Evolutionary conservation across 495 filamentous ascomycete species (phyloP), one percentile per base, ranked within the genome.

Genomic region (Astrocystis sublimbata): DNA sequence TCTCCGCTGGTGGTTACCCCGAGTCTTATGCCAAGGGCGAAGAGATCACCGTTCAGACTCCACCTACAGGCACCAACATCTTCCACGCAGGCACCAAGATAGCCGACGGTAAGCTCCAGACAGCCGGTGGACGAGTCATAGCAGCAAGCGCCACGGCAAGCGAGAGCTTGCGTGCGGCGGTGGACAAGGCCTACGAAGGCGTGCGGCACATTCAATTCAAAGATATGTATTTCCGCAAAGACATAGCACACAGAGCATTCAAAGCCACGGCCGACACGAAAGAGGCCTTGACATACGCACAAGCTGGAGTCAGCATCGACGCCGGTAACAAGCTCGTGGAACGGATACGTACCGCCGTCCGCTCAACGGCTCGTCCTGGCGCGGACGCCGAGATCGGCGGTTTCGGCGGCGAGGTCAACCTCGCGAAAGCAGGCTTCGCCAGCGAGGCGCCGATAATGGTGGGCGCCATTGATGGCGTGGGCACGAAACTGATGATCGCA

Each of bases 401-500:
- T 2, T 98, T 98, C 64, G 94, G 96, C 26, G 94, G 96, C 35
- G 84, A 90, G 65, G 88, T 98, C 62, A 89, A 96, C 69, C 84
- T 98, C 7, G 75, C 85, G 7, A 84, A 83, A 31, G 92, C 92
- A 33, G 87, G 90, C 46, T 96, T 91, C 75, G 76, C 81, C 5
- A 75, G 83, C 52, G 63, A 70, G 42, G 83, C 89, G 0, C 93
- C 94, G 2, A 88, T 90, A 28, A 76, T 97, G 42, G 89, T 98
- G 31, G 89, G 89, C 42, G 93, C 90, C 42, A 97, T 97, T 63
- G 96, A 98, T 73, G 94, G 94, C 56, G 91, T 98, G 17, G 94
- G 94, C 41, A 98, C 94, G 30, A 98, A 98, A 78, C 87, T 97
- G 63, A 93, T 92, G 79, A 90, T 98, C 66, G 96, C 94, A 7